These are phyloP conservation scores for Aspergillus ochraceus DNA, from an alignment of 2,329 filamentous ascomycete genomes.

Conservation along the genomic window DNA sequence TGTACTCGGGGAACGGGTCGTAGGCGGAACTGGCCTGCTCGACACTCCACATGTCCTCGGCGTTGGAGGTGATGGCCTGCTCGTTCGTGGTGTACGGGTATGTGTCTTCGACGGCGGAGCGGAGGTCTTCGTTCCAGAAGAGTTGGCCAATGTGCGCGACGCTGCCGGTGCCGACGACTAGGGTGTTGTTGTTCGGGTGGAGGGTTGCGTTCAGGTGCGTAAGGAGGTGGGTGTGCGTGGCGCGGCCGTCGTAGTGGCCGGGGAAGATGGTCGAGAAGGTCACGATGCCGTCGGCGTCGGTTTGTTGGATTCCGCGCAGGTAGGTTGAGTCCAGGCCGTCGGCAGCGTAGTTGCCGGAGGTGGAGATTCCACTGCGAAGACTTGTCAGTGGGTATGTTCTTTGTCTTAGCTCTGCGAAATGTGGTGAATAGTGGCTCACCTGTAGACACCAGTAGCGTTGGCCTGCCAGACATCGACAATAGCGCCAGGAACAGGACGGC, in stretches of 20 bases:
- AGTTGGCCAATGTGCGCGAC: conserved; percentile 53
- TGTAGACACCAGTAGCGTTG: conserved; percentile 50
- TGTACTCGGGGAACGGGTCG: conserved; percentile 56
- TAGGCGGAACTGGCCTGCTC: conserved; percentile 45
- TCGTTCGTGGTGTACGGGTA: conserved; percentile 38
- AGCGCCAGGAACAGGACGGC: conserved; percentile 39
- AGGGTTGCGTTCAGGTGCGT: conserved; percentile 41
- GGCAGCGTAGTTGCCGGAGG: conserved; percentile 29
- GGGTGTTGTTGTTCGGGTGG: conserved; percentile 46
- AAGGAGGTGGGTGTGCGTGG: conserved; percentile 53
- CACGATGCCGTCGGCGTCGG: conserved; percentile 50
- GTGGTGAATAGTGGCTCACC: conserved; percentile 13
- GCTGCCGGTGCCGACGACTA: conserved; percentile 41
- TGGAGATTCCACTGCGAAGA: conserved; percentile 25
- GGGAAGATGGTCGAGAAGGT: conserved; percentile 51
- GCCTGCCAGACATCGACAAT: conserved; percentile 50
- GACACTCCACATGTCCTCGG: conserved; percentile 44
- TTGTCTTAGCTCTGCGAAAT: not conserved
- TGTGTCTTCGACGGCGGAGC: conserved; percentile 44
- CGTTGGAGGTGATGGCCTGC: conserved; percentile 40
- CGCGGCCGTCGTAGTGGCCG: conserved; percentile 49
- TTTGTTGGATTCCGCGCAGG: conserved; percentile 51
- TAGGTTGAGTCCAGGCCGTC: conserved; percentile 43
- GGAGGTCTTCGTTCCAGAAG: conserved; percentile 51
- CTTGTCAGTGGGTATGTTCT: conserved; percentile 7